phyloP scores from a whole-genome alignment of 495 filamentous ascomycete genomes.

The Hyphodiscus hymeniophilus region DNA sequence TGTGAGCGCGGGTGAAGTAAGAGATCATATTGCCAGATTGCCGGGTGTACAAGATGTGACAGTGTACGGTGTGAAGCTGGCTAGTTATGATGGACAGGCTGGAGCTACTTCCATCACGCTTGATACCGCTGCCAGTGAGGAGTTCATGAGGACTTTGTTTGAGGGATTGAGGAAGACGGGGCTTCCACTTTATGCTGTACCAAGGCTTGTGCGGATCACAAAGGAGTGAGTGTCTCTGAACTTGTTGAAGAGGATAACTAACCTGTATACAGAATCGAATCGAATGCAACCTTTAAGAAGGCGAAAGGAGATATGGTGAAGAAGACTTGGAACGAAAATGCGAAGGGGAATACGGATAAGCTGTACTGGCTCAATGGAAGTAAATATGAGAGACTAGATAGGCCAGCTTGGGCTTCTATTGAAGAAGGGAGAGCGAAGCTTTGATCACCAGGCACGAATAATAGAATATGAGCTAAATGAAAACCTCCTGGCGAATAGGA shows the following conservation, averaged over 20 bases:
- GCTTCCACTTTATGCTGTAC: conserved; percentile 41
- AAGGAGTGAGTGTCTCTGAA: conserved; percentile 32
- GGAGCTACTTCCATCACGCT: conserved; percentile 43
- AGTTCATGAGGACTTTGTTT: conserved; percentile 33
- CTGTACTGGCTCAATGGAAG: conserved; percentile 41
- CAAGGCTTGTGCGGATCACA: conserved; percentile 39
- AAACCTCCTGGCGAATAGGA: too few relatives aligned
- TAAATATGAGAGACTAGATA: conserved; percentile 33
- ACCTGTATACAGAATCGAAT: conserved; percentile 30
- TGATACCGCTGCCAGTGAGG: conserved; percentile 25
- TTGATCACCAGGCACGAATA: conserved; percentile 16
- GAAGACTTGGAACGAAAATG: conserved; percentile 36
- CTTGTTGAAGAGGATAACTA: background rate
- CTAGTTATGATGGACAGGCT: conserved; percentile 44
- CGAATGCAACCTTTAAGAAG: conserved; percentile 45
- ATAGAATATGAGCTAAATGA: too few relatives aligned
- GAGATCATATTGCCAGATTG: conserved; percentile 40
- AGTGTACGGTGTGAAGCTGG: conserved; percentile 42
- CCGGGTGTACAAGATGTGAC: conserved; percentile 39
- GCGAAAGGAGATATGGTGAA: conserved; percentile 39
- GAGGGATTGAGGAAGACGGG: conserved; percentile 36
- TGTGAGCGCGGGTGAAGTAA: conserved; percentile 23
- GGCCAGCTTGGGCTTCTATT: conserved; percentile 34
- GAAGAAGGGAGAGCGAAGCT: conserved; percentile 39
- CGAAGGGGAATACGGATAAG: conserved; percentile 31